Conservation (phyloP, 805 yeast genomes). For the Pichia californica region DNA sequence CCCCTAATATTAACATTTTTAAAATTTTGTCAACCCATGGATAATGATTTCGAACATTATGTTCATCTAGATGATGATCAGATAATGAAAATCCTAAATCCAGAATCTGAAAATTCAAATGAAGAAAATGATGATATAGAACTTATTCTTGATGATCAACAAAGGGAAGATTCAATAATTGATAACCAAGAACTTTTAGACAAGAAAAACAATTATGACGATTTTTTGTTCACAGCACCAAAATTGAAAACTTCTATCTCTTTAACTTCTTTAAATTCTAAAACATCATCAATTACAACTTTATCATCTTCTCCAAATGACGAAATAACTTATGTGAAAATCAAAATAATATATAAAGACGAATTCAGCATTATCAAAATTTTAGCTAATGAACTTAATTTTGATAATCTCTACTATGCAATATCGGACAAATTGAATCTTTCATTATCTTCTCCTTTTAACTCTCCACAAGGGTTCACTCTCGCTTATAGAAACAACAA, state of each 20-base stretch:
- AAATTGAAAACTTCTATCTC: not conserved
- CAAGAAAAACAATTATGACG: not conserved
- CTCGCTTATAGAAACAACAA: constrained; percentile 16
- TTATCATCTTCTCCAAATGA: not conserved
- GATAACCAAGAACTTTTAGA: not conserved
- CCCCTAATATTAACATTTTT: not conserved
- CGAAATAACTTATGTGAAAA: not conserved
- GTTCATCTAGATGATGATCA: constrained; percentile 22
- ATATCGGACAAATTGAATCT: constrained; percentile 12
- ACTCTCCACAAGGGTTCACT: constrained; percentile 11
- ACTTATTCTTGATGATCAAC: not conserved
- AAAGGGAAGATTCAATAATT: not conserved
- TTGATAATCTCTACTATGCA: constrained; percentile 3
- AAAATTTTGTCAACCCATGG: constrained; percentile 3
- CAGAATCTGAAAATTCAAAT: not conserved
- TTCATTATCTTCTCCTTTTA: too few species aligned
- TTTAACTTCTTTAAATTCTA: not conserved
- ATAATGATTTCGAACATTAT: constrained; percentile 24
- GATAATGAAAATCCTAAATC: constrained; percentile 11
- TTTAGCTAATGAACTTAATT: not conserved
- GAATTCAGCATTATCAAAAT: constrained; percentile 15
- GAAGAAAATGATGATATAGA: not conserved
- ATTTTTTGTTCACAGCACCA: not conserved
- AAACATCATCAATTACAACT: not conserved
- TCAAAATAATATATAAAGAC: constrained; percentile 14